Evolutionary conservation across 2,329 filamentous ascomycete genomes (phyloP), one percentile per base, ranked within the genome.

Genomic region (Ceratocystis ficicola): DNA sequence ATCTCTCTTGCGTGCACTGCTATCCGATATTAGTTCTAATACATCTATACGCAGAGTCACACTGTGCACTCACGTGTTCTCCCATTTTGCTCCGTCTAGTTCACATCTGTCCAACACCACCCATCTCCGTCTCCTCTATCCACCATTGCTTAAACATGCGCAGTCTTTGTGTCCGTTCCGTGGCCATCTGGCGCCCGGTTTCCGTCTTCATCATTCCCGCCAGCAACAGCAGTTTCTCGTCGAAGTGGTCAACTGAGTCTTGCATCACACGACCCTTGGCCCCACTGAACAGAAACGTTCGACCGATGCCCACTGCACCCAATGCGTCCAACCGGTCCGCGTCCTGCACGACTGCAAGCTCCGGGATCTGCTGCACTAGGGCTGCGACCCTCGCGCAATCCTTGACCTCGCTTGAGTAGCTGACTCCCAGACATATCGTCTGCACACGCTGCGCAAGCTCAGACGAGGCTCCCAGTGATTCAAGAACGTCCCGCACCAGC

Each of bases 311-410:
- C 36, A 96, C 83, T 0, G 89, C 90, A 0, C 92, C 93, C 62
- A 96, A 86, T 3, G 91, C 89, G 76, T 97, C 93, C n/a, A 97
- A 78, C 5, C 92, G 81, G 77, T 96, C 93, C 3, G 92, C 92
- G 74, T 96, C 93, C 76, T 96, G 92, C 41, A 96, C 90, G 61
- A 95, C 83, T 0, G 84, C 91, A 44, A 77, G 72, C 70, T 77
- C 75, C 1, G 62, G 62, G 10, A 60, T 78, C 36, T 76, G 72
- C 5, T 73, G 73, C n/a, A 95, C 78, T n/a, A 92, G 78, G 1
- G 76, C 74, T n/a, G 74, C 75, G 7, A 90, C 85, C 12, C 76
- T 75, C 5, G 75, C 76, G 0, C 87, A 86, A 71, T 91, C 79
- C 70, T 82, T 83, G 62, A 83, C 78, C 75, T 96, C 92, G 69